These are phyloP conservation scores for Neurospora tetraspora DNA, from an alignment of 495 filamentous ascomycete species.

Conservation along the genomic window DNA sequence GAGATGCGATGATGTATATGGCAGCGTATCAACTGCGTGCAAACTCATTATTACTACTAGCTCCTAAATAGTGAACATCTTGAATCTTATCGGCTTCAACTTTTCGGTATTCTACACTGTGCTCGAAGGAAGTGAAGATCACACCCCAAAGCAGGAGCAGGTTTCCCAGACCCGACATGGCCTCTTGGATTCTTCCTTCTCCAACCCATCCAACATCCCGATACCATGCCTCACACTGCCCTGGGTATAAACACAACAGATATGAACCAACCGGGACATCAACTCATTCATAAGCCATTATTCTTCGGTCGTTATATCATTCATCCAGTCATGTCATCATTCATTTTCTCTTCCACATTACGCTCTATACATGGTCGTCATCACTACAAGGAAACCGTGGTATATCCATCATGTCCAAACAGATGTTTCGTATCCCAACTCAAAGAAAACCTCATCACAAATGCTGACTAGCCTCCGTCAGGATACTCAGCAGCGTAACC, in stretches of 20 bases:
- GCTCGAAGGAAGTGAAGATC: no score
- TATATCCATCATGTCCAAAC: neutral
- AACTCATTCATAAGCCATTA: no score
- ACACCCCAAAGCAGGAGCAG: no score
- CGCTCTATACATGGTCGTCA: neutral
- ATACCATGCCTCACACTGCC: no score
- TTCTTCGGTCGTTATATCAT: neutral
- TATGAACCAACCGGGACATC: no score
- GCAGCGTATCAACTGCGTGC: neutral
- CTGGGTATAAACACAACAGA: no score
- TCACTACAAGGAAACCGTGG: neutral
- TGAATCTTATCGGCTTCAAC: no score
- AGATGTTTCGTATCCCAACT: neutral
- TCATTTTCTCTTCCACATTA: neutral
- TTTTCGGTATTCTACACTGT: no score
- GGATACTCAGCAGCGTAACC: constrained; percentile 38
- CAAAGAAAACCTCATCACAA: constrained; percentile 5
- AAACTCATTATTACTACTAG: neutral
- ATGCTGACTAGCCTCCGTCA: constrained; percentile 37
- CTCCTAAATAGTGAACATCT: no score
- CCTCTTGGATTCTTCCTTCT: no score
- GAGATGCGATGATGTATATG: neutral
- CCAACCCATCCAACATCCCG: no score
- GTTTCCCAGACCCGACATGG: no score
- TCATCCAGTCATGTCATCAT: neutral